Evolutionary conservation across 441 rosid species (phyloP).

Genomic region (Syzygium syzygioides): DNA sequence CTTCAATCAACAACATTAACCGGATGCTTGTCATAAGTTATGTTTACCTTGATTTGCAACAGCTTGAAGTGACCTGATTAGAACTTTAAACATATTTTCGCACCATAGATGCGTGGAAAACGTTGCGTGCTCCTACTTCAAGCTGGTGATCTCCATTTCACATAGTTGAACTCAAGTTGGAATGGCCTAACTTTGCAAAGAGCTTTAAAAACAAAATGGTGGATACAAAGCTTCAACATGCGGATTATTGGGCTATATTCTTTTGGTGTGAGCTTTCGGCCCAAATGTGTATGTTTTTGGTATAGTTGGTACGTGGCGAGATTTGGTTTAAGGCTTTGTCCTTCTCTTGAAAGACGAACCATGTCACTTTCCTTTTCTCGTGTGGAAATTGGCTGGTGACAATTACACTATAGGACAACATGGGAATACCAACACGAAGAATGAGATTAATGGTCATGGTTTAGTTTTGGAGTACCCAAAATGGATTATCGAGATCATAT

Average conservation of each 20-base stretch:
- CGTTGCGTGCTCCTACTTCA: rapidly evolving
- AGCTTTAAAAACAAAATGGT: background rate
- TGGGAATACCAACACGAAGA: background rate
- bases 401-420: rapidly evolving
- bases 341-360: background rate
- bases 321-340: background rate
- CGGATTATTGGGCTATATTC: background rate
- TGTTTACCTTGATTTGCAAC: background rate
- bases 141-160: background rate
- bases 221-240: background rate
- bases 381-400: background rate
- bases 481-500: background rate
- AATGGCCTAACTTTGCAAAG: background rate
- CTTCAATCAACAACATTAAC: rapidly evolving
- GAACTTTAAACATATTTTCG: background rate
- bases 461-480: background rate
- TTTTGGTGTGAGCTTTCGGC: background rate
- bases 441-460: background rate
- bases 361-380: background rate
- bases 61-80: rapidly evolving
- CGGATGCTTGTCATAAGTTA: background rate
- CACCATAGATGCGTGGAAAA: background rate
- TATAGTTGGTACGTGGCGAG: background rate
- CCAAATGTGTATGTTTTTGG: background rate
- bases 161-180: background rate